Evolutionary conservation across 768 basidiomycete species (phyloP).

Genomic region (Calocybe gangraenosa): DNA sequence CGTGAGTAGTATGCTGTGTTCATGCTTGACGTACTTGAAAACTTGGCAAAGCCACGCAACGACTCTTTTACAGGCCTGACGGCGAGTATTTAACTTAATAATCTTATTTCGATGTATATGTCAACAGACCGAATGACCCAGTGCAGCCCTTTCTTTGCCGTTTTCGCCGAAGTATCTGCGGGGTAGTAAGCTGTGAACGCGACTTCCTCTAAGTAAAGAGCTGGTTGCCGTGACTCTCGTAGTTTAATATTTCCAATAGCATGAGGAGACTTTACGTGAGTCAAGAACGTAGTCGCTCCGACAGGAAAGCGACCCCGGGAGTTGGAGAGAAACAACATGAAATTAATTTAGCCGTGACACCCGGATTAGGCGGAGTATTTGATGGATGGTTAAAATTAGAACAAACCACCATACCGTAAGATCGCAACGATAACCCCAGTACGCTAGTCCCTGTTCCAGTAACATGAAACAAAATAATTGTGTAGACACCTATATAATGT

Average conservation of each 20-base stretch:
- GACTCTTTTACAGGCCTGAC: constrained; percentile 42
- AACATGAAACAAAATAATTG: no score
- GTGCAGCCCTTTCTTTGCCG: constrained; percentile 36
- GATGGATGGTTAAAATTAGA: no score
- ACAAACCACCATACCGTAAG: no score
- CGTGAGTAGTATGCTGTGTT: background rate
- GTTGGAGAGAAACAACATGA: constrained; percentile 42
- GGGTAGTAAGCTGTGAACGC: constrained; percentile 68
- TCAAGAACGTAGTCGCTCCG: constrained; percentile 53
- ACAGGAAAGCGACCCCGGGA: constrained; percentile 48
- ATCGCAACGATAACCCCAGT: no score
- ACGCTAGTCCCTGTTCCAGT: no score
- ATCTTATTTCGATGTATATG: background rate
- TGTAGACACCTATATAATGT: no score
- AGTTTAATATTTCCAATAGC: constrained; percentile 39
- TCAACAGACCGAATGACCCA: constrained; percentile 55
- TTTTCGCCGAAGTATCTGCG: constrained; percentile 30
- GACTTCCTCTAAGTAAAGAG: constrained; percentile 56
- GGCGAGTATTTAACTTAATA: background rate
- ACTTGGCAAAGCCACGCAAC: constrained; percentile 44
- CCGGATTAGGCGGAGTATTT: no score
- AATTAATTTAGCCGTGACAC: no score
- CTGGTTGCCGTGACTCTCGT: constrained; percentile 27
- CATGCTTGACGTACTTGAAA: constrained; percentile 33
- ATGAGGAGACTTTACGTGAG: constrained; percentile 36